Evolutionary conservation across 306 rosid genomes (phyloP), one percentile per base, ranked within the genome.

Genomic region (Cicer judaicum): DNA sequence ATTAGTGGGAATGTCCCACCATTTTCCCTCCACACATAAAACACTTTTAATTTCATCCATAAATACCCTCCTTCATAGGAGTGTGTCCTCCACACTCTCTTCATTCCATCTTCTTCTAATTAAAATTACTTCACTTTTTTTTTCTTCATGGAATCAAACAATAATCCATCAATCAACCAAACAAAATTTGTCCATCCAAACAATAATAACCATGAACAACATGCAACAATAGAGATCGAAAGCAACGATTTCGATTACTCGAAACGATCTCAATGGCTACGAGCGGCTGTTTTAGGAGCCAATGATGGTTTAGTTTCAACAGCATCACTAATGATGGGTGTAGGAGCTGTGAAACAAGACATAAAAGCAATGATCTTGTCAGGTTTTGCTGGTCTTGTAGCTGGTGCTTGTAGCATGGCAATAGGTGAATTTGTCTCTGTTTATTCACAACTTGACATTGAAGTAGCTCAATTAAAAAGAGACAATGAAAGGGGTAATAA

Each of bases 31-130:
- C 54, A 66, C 10, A 53, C 59, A 54, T 21, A 12, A 12, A 9
- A 72, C 50, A 59, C 53, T 24, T 24, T 24, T 2, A 24, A 24
- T 24, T 80, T 80, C 79, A 79, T 79, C 86, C 77, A 88, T 93
- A 93, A 89, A 91, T 91, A 91, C 86, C 87, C 81, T 70, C 41
- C 65, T 38, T 46, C 38, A 52, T 21, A 36, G 53, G 90, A 87
- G 93, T 88, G 98, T 91, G 98, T 87, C 68, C 72, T 78, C 82
- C 97, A 91, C 93, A 85, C 85, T 85, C 76, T 64, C 57, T 16
- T 63, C 55, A 53, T 50, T 14, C 68, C 16, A 57, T 38, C 54
- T 41, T 12, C 3, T 14, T 24, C 40, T 53, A 8, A 66, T 66
- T 41, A 29, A 29, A 40, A 13, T 8, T 1, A 24, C 29, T 24